Base-by-base conservation (phyloP, 495 filamentous ascomycete genomes). In the Xylaria cubensis region DNA sequence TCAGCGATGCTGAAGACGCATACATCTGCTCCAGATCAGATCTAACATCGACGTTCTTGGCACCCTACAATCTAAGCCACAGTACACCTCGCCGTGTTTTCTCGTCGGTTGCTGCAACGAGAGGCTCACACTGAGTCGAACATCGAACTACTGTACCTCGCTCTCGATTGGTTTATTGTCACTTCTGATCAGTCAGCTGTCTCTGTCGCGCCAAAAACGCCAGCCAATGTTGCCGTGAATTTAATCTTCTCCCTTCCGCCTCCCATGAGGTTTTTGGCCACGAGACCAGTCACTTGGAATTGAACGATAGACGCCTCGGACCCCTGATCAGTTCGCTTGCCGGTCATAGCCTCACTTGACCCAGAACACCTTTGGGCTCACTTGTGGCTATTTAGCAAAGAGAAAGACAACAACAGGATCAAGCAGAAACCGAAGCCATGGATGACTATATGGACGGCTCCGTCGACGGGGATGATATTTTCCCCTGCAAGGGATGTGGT, bases 401-500 rank as follows among this genome's bases (percentile, higher is more conserved):
- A 50, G 6, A 19, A 63, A 46, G 34, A 62, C 12, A 69, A 7
- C n/a, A 8, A 50, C 12, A 12, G 51, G 46, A n/a, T 51, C 4
- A 61, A 29, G 34, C 21, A 19, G 12, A 64, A 71, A 26, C 61
- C 7, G 59, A 64, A 61, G 77, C 71, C 74, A 84, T 86, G 82
- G 86, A 88, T 51, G 89, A 88, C 69, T 93, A 92, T 78, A 87
- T 93, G 71, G 94, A 97, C 71, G 92, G 89, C 80, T 91, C 91
- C 56, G 89, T 95, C 86, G 94, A 97, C 71, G 90, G 92, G 71
- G 95, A 97, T 69, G 96, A 99, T 81, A 86, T 92, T 68, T 97
- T 92, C 78, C 94, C 94, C 51, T 99, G 96, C 86, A 98, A 98
- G 88, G 96, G 95, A 53, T 99, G 96, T 84, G 95, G 95, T 82